Conservation (phyloP, 176 grass and related monocot genomes). For the Triticum turgidum region DNA sequence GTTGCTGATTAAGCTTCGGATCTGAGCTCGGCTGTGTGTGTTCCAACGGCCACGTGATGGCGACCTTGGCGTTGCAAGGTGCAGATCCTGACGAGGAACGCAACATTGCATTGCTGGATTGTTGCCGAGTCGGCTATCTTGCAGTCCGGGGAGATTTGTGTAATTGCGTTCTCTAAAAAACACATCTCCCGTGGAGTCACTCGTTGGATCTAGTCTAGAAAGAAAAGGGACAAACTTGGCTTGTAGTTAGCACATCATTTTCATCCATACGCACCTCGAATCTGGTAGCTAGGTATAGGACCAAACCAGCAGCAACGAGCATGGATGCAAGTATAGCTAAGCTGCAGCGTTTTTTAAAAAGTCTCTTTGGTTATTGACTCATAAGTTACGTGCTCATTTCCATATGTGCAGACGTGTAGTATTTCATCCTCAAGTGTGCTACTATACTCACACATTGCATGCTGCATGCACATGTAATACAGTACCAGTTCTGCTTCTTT, state of each 20-base stretch:
- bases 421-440: neutral
- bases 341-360: neutral
- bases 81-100: neutral
- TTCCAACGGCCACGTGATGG: neutral
- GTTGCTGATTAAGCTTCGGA: neutral
- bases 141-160: too few species aligned
- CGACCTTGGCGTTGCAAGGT: neutral
- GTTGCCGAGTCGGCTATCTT: neutral
- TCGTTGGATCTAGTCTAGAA: neutral
- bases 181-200: neutral
- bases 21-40: neutral
- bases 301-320: neutral
- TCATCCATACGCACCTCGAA: neutral
- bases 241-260: neutral
- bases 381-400: neutral
- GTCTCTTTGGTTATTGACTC: neutral
- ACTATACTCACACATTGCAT: neutral
- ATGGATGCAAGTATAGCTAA: neutral
- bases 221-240: neutral
- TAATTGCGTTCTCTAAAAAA: neutral
- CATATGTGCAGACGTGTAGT: neutral
- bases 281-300: neutral
- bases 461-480: neutral
- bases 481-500: too few species aligned
- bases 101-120: neutral